Evolutionary conservation across 306 rosid species (phyloP), one percentile per base, ranked within the genome.

Genomic region (Neltuma alba): DNA sequence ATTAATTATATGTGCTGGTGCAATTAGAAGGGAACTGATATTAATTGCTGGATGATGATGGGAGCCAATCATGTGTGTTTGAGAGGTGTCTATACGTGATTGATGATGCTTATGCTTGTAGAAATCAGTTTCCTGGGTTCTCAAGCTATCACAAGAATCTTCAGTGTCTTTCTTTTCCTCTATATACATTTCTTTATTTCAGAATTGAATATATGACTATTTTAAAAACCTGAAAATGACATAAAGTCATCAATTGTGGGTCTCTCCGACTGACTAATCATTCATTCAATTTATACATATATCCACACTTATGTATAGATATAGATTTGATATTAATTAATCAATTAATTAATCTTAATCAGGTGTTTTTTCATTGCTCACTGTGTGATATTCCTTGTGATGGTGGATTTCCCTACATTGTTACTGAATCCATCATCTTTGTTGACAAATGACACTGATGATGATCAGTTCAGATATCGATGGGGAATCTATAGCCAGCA

Each of bases 91-190:
- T 18, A 79, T 84, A 76, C 86, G 85, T 74, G 90, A 83, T 79
- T 82, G 73, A 74, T 61, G 87, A 90, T 79, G 89, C 94, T 89
- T 85, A 85, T 90, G 86, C 97, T 94, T 91, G 97, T 88, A 90
- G 92, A 91, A 94, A 91, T 84, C 98, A 90, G 86, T 88, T 88
- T 94, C 94, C 94, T 86, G 83, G 82, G 76, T 86, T 85, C 89
- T 88, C 84, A 92, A 94, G 94, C 87, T 80, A 94, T 84, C 89
- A 78, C 48, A 75, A 86, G 94, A 94, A 87, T 90, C 94, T 92
- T 90, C 65, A 25, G 6, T 74, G 67, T 57, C 16, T 55, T 38
- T 40, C 55, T 30, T 28, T 62, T 7, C 21, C 66, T 8, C 16
- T 28, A 45, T 37, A n/a, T 15, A 21, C n/a, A n/a, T n/a, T 28